A percentile compares a stretch with the other conserved stretches of the same genome.
phyloP scores from a whole-genome alignment of 2,329 filamentous ascomycete genomes.

The Alternaria alternata region DNA sequence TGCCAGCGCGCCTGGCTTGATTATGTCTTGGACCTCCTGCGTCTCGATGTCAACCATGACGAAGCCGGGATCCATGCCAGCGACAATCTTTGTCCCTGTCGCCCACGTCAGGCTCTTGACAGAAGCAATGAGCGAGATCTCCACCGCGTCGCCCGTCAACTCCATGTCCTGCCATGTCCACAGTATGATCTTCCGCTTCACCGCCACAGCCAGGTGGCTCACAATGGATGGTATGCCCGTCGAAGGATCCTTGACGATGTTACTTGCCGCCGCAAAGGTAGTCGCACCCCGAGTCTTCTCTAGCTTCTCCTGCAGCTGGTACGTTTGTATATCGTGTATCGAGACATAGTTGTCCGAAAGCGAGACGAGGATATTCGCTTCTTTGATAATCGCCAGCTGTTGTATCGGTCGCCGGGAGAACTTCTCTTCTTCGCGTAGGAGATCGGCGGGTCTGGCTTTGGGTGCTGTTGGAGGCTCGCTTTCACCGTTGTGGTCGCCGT shows the following conservation, averaged over 20 bases:
- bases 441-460: slow-evolving; percentile 69
- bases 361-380: slow-evolving; percentile 89
- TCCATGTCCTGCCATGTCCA: slow-evolving; percentile 99
- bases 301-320: slow-evolving; percentile 81
- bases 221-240: slow-evolving; percentile 94
- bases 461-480: slow-evolving; percentile 50
- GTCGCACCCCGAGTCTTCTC: slow-evolving; percentile 86
- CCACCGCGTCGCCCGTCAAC: slow-evolving; percentile 73
- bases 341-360: slow-evolving; percentile 90
- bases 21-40: slow-evolving; percentile 78
- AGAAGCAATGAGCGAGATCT: slow-evolving; percentile 81
- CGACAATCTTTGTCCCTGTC: slow-evolving; percentile 83
- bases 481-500: slow-evolving; percentile 51
- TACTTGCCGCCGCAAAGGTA: slow-evolving; percentile 91
- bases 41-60: slow-evolving; percentile 84
- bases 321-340: slow-evolving; percentile 87
- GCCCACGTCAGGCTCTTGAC: slow-evolving; percentile 93
- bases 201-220: slow-evolving; percentile 86
- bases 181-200: slow-evolving; percentile 86
- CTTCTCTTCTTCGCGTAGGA: slow-evolving; percentile 90
- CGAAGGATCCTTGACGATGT: slow-evolving; percentile 87
- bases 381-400: slow-evolving; percentile 94
- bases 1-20: slow-evolving; percentile 76
- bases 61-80: slow-evolving; percentile 90
- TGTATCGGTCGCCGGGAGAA: slow-evolving; percentile 91